Evolutionary conservation across 148 eudicot species (phyloP).

Genomic region (Vaccinium vitisidaea): DNA sequence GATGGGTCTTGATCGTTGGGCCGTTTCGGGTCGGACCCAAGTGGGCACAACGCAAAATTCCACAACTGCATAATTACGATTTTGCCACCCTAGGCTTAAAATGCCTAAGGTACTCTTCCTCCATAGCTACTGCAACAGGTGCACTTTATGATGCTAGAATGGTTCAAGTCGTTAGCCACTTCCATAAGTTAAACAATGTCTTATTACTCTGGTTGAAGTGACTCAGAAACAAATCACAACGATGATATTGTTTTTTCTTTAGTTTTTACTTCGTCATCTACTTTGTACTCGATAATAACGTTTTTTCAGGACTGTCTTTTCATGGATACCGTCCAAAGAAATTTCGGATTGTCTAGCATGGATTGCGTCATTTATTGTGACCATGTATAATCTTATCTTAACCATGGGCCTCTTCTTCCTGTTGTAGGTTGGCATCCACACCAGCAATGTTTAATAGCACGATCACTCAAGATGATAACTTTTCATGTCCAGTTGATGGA

Average conservation of each 20-base stretch:
- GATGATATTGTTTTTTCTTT: background rate
- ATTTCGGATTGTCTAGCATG: background rate
- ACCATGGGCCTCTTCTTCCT: background rate
- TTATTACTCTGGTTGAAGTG: constrained; percentile 2
- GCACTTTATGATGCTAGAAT: background rate
- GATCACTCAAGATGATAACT: constrained; percentile 65
- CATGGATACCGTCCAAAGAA: background rate
- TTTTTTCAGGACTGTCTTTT: background rate
- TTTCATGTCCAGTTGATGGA: constrained; percentile 85
- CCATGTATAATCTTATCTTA: background rate
- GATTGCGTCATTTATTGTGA: constrained; percentile 5
- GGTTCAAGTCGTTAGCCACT: background rate
- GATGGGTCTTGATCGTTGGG: too few species aligned
- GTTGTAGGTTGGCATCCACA: constrained; percentile 81
- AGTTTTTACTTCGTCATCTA: background rate
- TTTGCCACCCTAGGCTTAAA: too few species aligned
- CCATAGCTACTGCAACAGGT: too few species aligned
- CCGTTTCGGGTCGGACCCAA: too few species aligned
- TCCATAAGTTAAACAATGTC: background rate
- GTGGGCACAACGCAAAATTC: too few species aligned
- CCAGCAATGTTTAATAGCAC: constrained; percentile 98
- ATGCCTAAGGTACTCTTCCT: too few species aligned
- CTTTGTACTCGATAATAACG: background rate
- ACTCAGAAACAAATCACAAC: background rate
- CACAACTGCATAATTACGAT: too few species aligned